phyloP scores from a whole-genome alignment of 768 basidiomycete genomes.

The Imleria badia region DNA sequence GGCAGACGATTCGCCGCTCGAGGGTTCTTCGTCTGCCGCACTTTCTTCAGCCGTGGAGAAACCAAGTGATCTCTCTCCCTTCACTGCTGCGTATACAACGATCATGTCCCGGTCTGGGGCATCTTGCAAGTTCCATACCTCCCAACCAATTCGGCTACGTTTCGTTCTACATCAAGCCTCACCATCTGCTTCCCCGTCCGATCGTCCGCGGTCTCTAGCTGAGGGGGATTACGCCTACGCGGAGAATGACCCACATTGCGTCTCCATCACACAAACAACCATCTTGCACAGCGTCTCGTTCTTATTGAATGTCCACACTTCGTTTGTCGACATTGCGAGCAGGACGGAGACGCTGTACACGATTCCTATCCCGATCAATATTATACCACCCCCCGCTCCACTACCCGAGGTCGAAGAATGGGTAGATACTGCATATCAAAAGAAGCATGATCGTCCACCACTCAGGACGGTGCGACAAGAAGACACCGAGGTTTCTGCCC shows the following conservation, averaged over 20 bases:
- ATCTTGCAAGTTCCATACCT: constrained; percentile 85
- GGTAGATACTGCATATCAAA: constrained; percentile 74
- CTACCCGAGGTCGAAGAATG: constrained; percentile 74
- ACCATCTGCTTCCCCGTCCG: constrained; percentile 48
- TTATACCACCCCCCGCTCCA: constrained; percentile 76
- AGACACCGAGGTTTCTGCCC: constrained; percentile 58
- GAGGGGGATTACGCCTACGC: constrained; percentile 44
- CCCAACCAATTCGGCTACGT: constrained; percentile 69
- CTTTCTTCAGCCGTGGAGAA: constrained; percentile 26
- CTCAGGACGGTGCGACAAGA: constrained; percentile 66
- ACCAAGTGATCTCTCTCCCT: constrained; percentile 37
- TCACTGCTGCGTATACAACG: constrained; percentile 46
- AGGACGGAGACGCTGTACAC: constrained; percentile 68
- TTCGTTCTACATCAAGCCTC: constrained; percentile 75
- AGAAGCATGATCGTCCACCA: constrained; percentile 86
- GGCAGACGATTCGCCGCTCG: constrained; percentile 19
- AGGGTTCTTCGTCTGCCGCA: constrained; percentile 34
- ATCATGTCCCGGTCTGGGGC: constrained; percentile 86
- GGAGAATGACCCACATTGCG: constrained; percentile 64
- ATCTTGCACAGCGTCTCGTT: constrained; percentile 84
- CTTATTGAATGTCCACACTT: constrained; percentile 66
- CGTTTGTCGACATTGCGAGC: constrained; percentile 71
- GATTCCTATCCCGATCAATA: constrained; percentile 64
- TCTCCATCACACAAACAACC: constrained; percentile 77
- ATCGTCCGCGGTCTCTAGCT: constrained; percentile 44